Evolutionary conservation across 805 yeast species (phyloP).

Genomic region (Priceomyces fermenticarens): DNA sequence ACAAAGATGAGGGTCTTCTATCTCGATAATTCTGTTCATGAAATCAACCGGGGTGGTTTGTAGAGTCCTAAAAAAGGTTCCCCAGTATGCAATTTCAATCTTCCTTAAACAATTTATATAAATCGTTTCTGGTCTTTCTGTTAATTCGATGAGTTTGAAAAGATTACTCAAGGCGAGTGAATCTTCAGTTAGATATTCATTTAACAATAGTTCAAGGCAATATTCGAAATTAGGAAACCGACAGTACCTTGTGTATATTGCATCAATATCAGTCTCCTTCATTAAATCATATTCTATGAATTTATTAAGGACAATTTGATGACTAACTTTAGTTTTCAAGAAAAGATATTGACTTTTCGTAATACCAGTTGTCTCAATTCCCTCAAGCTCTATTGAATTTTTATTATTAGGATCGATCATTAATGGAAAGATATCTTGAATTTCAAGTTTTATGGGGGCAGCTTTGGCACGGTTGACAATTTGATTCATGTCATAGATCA

Average conservation of each 20-base stretch:
- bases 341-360: constrained; percentile 26
- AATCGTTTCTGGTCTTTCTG: constrained; percentile 25
- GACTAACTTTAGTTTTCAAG: constrained; percentile 31
- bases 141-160: constrained; percentile 18
- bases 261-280: constrained; percentile 20
- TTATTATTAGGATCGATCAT: constrained; percentile 11
- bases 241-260: constrained; percentile 34
- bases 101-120: constrained; percentile 56
- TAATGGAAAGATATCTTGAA: constrained; percentile 25
- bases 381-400: constrained; percentile 39
- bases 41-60: constrained; percentile 44
- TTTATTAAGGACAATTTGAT: constrained; percentile 43
- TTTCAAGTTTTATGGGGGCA: constrained; percentile 26
- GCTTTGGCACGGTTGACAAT: constrained; percentile 18
- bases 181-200: constrained; percentile 33
- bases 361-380: constrained; percentile 35
- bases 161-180: constrained; percentile 13
- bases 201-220: constrained; percentile 48
- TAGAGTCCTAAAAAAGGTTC: constrained; percentile 40
- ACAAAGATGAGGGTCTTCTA: constrained; percentile 43
- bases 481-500: constrained; percentile 24
- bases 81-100: constrained; percentile 57
- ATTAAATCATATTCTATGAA: constrained; percentile 47
- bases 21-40: constrained; percentile 39
- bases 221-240: constrained; percentile 43